Base-by-base conservation (phyloP, 129 eudicot genomes). In the Flaveria sonorensis region DNA sequence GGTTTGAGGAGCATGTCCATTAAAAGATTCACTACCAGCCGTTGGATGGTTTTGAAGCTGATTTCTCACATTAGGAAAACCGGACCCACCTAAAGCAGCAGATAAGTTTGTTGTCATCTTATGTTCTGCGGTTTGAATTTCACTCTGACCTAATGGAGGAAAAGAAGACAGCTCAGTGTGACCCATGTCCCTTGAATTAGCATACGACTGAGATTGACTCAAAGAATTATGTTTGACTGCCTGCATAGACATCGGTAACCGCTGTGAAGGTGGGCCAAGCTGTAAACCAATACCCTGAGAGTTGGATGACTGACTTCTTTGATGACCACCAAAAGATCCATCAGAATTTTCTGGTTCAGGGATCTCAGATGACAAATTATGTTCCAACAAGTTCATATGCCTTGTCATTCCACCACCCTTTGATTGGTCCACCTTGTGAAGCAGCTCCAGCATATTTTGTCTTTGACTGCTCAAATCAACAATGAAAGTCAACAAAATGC, bases 391-490 rank as follows among this genome's bases (percentile, higher is more conserved):
- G 78, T 68, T 82, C 9, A 73, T 43, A 51, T 80, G 86, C 73
- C 70, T 71, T 72, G 48, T 7, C 2, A 42, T 50, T 63, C 86
- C 83, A 56, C 79, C 87, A n/a, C 88, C 89, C 77, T 79, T 71
- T 21, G 94, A 86, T 81, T 90, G 95, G 68, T 93, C 96, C 69
- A 87, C 96, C 83, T 93, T 90, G 79, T 88, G 92, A 80, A 93
- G 96, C 63, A 93, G 96, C 85, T 93, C 95, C 74, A 90, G 78
- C 98, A 93, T 90, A 73, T 93, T 88, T 81, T 88, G 92, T 76
- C 98, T 88, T 78, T 88, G 92, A 75, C 98, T 92, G 85, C 72
- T 71, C 40, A 43, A 42, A 47, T 76, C 45, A 64, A 75, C 70
- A 81, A 46, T 57, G 1, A 2, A 64, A n/a, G 61, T 66, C 75